phyloP scores from a whole-genome alignment of 805 yeast genomes.

The Scheffersomyces lignosus region DNA sequence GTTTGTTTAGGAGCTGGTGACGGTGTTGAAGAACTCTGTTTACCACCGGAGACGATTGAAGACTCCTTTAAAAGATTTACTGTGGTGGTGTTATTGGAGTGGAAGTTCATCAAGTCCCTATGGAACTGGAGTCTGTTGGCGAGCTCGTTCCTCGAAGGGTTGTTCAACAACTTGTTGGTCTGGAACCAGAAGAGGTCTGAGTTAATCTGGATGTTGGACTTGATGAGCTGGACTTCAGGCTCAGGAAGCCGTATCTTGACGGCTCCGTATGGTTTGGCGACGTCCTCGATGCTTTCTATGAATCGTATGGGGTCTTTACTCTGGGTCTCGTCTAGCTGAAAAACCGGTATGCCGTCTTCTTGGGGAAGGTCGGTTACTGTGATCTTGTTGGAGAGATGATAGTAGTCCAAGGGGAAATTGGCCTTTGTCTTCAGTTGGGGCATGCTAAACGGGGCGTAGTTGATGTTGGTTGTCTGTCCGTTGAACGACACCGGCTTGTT shows the following conservation, averaged over 20 bases:
- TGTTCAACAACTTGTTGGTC: slow-evolving; percentile 48
- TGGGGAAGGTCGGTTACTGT: slow-evolving; percentile 13
- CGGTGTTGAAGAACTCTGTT: not conserved
- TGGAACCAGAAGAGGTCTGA: slow-evolving; percentile 53
- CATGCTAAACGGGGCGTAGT: slow-evolving; percentile 45
- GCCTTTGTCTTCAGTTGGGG: slow-evolving; percentile 48
- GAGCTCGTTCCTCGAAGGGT: slow-evolving; percentile 43
- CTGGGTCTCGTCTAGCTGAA: slow-evolving; percentile 55
- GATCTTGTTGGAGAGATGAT: slow-evolving; percentile 32
- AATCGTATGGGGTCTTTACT: slow-evolving; percentile 62
- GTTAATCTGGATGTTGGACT: slow-evolving; percentile 31
- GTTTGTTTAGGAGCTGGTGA: not conserved
- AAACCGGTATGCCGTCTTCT: slow-evolving; percentile 48
- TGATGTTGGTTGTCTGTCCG: slow-evolving; percentile 24
- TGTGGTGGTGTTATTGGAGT: slow-evolving; percentile 17
- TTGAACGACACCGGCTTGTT: slow-evolving; percentile 18
- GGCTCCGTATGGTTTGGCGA: slow-evolving; percentile 69
- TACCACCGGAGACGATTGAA: not conserved
- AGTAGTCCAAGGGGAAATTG: slow-evolving; percentile 44
- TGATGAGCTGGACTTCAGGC: slow-evolving; percentile 15
- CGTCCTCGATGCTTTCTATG: slow-evolving; percentile 50
- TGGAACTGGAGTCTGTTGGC: slow-evolving; percentile 49
- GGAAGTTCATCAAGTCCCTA: slow-evolving; percentile 44
- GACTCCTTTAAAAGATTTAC: too few species aligned
- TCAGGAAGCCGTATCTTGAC: slow-evolving; percentile 69